Percentiles rank a stretch among this genome's conserved stretches.
Evolutionary conservation across 495 filamentous ascomycete genomes (phyloP).

Genomic region (Entonaema liquescens): DNA sequence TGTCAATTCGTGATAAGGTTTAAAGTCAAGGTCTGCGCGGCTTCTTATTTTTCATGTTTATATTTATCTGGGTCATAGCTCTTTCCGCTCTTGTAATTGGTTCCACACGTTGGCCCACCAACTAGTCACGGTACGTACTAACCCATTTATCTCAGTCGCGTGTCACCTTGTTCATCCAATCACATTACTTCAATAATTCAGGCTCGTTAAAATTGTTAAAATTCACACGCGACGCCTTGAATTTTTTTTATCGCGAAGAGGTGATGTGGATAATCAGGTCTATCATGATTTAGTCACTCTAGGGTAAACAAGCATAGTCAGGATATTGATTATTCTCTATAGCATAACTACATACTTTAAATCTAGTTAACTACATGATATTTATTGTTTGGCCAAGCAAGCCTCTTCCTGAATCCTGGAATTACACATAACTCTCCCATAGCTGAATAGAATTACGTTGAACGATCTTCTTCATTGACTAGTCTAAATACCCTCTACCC

Average conservation of each 20-base stretch:
- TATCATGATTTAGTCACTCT: neutral
- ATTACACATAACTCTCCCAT: too few species aligned
- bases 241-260: neutral
- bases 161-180: neutral
- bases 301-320: neutral
- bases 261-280: neutral
- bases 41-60: constrained; percentile 42
- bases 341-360: too few species aligned
- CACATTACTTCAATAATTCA: neutral
- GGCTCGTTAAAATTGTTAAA: neutral
- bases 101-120: constrained; percentile 42
- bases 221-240: neutral
- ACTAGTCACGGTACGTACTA: constrained; percentile 9
- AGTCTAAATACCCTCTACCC: too few species aligned
- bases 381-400: too few species aligned
- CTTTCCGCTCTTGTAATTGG: constrained; percentile 1
- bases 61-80: constrained; percentile 47
- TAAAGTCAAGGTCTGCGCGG: constrained; percentile 15
- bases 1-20: constrained; percentile 16
- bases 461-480: too few species aligned
- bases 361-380: too few species aligned
- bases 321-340: too few species aligned
- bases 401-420: too few species aligned
- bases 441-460: too few species aligned
- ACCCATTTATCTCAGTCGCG: neutral